Conservation (phyloP, 352 stramenopile genomes). For the Globisporangium nunn region DNA sequence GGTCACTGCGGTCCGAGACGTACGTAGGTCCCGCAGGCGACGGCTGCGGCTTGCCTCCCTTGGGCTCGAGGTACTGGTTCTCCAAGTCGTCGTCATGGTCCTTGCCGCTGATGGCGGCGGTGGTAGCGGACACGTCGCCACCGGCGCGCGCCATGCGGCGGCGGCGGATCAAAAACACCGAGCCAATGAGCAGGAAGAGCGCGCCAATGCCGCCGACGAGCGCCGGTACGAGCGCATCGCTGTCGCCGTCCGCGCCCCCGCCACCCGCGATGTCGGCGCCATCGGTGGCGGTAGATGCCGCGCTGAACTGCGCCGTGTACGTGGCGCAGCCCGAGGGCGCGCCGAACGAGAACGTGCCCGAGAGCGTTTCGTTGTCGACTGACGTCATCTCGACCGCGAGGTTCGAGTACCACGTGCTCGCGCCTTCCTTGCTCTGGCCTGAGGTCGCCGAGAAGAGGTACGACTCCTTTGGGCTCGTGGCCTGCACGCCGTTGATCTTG, state of each 20-base stretch:
- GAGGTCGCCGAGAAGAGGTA: constrained; percentile 62
- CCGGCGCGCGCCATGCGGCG: constrained; percentile 27
- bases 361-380: constrained; percentile 43
- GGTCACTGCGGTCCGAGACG: constrained; percentile 22
- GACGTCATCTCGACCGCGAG: constrained; percentile 56
- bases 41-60: constrained; percentile 35
- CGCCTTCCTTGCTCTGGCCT: constrained; percentile 25
- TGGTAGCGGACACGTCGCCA: constrained; percentile 18
- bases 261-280: constrained; percentile 27
- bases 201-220: constrained; percentile 30
- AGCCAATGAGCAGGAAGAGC: constrained; percentile 59
- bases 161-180: constrained; percentile 59
- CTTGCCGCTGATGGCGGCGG: constrained; percentile 26
- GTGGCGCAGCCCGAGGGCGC: constrained; percentile 46
- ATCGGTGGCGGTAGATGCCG: constrained; percentile 33
- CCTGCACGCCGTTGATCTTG: constrained; percentile 48
- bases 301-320: constrained; percentile 63
- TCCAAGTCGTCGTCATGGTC: constrained; percentile 42
- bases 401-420: constrained; percentile 50
- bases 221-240: constrained; percentile 28
- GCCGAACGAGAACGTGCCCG: constrained; percentile 50
- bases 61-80: constrained; percentile 54
- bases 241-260: constrained; percentile 9
- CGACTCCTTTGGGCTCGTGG: constrained; percentile 38
- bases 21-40: constrained; percentile 26